Evolutionary conservation across 352 stramenopile species (phyloP), one percentile per base, ranked within the genome.

Genomic region (Hyphochytrium catenoides): DNA sequence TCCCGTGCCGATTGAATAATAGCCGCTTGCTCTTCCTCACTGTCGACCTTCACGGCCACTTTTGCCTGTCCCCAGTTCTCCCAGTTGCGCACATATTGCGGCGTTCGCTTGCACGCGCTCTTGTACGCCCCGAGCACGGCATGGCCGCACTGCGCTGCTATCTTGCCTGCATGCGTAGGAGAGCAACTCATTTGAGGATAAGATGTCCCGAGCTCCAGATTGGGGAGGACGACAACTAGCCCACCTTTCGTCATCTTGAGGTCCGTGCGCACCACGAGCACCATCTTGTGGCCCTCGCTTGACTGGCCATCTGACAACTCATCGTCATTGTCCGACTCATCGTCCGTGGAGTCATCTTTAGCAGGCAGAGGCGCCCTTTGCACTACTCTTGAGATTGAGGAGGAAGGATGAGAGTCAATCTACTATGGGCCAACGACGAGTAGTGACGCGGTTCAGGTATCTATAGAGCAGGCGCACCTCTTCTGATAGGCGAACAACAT

Each of bases 171-270:
- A 7, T 3, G 3, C 12, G 11, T 18, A n/a, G 15, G 23, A 4
- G 27, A 18, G n/a, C 15, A 16, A 9, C 8, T 37, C 22, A 28
- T 20, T 12, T 16, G 29, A 4, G 4, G 15, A 17, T n/a, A 17
- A 12, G 9, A 6, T 34, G 34, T 9, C 26, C 18, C 15, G 12
- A 26, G 42, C 18, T 20, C 26, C 14, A 6, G 4, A 29, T 37
- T 72, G 54, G 21, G 56, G 59, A 34, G 49, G 69, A 41, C 67
- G 52, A 62, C 53, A 9, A 49, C 54, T 32, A 72, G 59, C 53
- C 56, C 68, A 72, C 83, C 85, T 61, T 94, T 94, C 48, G 77
- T 76, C 85, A 96, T 96, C 49, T 78, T 83, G 27, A 96, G 57
- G 54, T 89, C 69, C 22, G 70, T 87, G 45, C 88, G 85, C 46